Conservation (phyloP, 805 yeast genomes). For the Kazachstania taianensis region DNA sequence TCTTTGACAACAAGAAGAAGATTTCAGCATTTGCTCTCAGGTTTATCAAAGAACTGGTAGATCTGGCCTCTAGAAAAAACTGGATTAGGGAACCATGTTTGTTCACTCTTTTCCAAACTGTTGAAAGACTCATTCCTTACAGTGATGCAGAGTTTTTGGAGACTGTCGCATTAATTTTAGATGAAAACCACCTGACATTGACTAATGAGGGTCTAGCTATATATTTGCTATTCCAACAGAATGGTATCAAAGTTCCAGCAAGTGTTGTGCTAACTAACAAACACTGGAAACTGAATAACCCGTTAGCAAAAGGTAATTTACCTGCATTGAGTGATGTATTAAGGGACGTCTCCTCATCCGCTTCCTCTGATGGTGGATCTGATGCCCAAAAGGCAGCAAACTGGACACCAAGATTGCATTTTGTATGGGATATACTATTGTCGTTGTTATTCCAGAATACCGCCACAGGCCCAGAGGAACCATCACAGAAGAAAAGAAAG, state of each 20-base stretch:
- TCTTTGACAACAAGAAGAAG: slow-evolving; percentile 21
- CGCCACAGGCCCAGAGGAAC: slow-evolving; percentile 9
- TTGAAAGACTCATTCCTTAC: slow-evolving; percentile 24
- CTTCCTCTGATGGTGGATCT: slow-evolving; percentile 18
- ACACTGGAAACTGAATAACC: slow-evolving; percentile 64
- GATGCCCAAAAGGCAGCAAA: slow-evolving; percentile 43
- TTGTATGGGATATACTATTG: slow-evolving; percentile 60
- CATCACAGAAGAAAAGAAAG: slow-evolving; percentile 33
- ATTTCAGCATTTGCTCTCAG: slow-evolving; percentile 27
- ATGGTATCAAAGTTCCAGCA: slow-evolving; percentile 2
- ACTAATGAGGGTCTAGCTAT: slow-evolving; percentile 77
- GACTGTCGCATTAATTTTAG: slow-evolving; percentile 35
- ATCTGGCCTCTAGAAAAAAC: slow-evolving; percentile 52
- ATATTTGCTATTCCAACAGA: slow-evolving; percentile 32
- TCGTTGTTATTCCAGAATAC: slow-evolving; percentile 30
- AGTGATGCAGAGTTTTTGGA: slow-evolving; percentile 13
- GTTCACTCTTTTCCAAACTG: slow-evolving; percentile 54
- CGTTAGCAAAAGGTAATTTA: slow-evolving; percentile 63
- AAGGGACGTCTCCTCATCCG: slow-evolving; percentile 39
- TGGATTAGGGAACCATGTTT: slow-evolving; percentile 83
- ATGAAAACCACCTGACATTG: slow-evolving; percentile 45
- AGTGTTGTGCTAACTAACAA: slow-evolving; percentile 14
- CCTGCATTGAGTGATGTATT: slow-evolving; percentile 50
- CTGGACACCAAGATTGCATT: slow-evolving; percentile 70
- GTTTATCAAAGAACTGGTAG: slow-evolving; percentile 41